These are phyloP conservation scores for Calonectria hawksworthii DNA, from an alignment of 2,329 filamentous ascomycete genomes.

Conservation along the genomic window DNA sequence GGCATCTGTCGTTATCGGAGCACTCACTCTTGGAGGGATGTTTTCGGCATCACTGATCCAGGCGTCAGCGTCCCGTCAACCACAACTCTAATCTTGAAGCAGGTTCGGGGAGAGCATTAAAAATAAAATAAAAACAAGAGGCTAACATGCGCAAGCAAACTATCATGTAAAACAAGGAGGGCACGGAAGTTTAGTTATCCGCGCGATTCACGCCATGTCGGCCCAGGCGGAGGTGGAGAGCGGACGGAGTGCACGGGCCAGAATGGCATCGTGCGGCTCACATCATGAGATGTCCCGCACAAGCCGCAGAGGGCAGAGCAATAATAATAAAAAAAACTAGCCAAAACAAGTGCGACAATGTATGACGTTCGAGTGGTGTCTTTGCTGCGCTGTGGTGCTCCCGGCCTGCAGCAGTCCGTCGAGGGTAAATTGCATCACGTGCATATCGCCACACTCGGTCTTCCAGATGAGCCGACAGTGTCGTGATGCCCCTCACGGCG, in stretches of 20 bases:
- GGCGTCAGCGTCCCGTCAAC: background rate
- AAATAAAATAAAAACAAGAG: background rate
- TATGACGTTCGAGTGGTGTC: constrained; percentile 5
- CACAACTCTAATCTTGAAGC: background rate
- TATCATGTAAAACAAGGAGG: background rate
- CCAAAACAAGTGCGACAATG: background rate
- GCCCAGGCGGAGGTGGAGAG: background rate
- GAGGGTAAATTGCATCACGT: constrained; percentile 40
- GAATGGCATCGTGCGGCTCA: background rate
- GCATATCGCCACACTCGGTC: constrained; percentile 37
- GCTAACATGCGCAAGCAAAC: background rate
- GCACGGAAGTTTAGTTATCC: background rate
- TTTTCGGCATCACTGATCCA: background rate
- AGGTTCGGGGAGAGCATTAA: background rate
- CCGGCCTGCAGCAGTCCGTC: constrained; percentile 18
- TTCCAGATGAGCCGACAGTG: constrained; percentile 37
- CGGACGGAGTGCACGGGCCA: background rate
- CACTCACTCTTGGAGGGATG: constrained; percentile 3
- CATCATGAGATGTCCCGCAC: background rate
- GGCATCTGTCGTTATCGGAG: background rate
- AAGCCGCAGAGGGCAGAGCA: background rate
- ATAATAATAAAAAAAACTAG: background rate
- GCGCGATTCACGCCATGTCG: constrained; percentile 1
- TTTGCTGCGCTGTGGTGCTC: background rate
- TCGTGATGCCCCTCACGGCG: constrained; percentile 46